Conservation (phyloP, 2,329 filamentous ascomycete species). For the Bimuria novae-zelandiae region DNA sequence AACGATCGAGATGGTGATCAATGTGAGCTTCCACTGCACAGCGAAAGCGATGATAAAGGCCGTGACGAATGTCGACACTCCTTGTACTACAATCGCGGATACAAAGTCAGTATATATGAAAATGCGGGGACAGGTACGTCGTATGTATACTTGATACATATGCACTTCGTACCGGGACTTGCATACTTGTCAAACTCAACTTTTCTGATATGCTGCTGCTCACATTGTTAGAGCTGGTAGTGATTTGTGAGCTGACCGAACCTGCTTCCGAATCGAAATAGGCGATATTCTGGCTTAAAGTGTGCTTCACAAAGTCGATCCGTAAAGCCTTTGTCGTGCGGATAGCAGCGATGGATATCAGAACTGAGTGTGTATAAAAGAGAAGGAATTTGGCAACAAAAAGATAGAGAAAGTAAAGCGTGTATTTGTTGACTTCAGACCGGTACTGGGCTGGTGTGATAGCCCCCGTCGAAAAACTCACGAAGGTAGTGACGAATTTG, state of each 20-base stretch:
- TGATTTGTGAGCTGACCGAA: constrained; percentile 93
- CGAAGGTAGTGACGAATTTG: constrained; percentile 54
- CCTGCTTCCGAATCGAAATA: constrained; percentile 81
- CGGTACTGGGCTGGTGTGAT: constrained; percentile 44
- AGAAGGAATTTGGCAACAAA: constrained; percentile 69
- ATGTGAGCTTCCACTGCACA: constrained; percentile 89
- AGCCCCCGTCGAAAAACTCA: constrained; percentile 45
- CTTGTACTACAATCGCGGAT: too few relatives aligned
- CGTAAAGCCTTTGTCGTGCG: constrained; percentile 57
- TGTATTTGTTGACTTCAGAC: constrained; percentile 44
- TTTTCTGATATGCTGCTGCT: constrained; percentile 76
- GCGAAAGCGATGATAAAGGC: constrained; percentile 92
- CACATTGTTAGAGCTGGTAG: constrained; percentile 88
- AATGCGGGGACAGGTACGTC: too few relatives aligned
- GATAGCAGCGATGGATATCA: constrained; percentile 56
- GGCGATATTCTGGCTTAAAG: constrained; percentile 57
- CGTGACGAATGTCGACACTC: constrained; percentile 64
- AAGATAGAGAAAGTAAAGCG: constrained; percentile 70
- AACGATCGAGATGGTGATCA: constrained; percentile 66
- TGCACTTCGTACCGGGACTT: too few relatives aligned
- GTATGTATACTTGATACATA: too few relatives aligned
- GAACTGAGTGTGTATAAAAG: constrained; percentile 56
- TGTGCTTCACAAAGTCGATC: constrained; percentile 65
- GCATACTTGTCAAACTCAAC: constrained; percentile 50
- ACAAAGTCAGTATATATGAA: too few relatives aligned